phyloP scores from a whole-genome alignment of 169 alveolate species.

The Miamiensis avidus region DNA sequence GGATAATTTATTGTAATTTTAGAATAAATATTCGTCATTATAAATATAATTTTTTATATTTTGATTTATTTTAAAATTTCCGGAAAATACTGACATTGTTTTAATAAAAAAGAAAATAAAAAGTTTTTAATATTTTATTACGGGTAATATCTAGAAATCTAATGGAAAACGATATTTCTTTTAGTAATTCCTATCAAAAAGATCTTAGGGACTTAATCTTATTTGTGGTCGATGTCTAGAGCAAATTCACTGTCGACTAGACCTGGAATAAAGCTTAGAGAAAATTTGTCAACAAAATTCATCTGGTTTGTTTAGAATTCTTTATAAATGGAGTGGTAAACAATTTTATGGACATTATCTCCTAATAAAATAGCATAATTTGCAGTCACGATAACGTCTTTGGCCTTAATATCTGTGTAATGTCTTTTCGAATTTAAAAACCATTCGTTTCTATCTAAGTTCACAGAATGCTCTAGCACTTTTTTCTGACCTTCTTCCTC shows the following conservation, averaged over 20 bases:
- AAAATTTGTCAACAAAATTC: background rate
- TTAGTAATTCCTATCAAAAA: background rate
- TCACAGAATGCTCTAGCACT: background rate
- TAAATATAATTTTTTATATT: no score
- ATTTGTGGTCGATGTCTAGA: background rate
- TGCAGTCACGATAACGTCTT: conserved; percentile 18
- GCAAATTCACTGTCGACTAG: background rate
- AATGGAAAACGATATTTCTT: background rate
- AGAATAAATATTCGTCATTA: no score
- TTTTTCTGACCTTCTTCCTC: background rate
- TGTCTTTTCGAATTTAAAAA: background rate
- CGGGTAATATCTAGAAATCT: background rate
- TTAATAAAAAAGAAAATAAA: no score
- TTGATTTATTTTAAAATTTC: no score
- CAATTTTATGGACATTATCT: conserved; percentile 30
- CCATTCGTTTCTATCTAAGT: background rate
- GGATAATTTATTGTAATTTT: no score
- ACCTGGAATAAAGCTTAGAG: background rate
- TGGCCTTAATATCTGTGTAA: background rate
- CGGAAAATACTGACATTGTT: no score
- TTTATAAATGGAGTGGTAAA: conserved; percentile 29
- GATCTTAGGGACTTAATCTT: background rate
- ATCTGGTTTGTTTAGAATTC: background rate
- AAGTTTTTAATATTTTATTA: no score
- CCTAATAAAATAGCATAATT: conserved; percentile 35